These are phyloP conservation scores for Hirsutella thompsonii DNA, from an alignment of 2,329 filamentous ascomycete species.

Conservation along the genomic window DNA sequence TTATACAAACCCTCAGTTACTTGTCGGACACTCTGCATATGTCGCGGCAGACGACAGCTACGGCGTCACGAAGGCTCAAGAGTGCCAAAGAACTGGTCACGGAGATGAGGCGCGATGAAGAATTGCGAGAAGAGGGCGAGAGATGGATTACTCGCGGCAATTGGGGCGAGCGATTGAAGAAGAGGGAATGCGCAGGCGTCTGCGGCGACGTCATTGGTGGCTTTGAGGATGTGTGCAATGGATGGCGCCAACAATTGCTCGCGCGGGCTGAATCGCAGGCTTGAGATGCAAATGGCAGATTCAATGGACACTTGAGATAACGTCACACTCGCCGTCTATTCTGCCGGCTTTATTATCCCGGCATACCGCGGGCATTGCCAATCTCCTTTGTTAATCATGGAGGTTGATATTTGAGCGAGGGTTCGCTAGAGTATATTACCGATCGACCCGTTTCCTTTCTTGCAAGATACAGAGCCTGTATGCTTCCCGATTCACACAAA, in stretches of 20 bases:
- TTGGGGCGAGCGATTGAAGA: conserved; percentile 66
- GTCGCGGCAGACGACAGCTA: conserved; percentile 75
- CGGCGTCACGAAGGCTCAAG: conserved; percentile 66
- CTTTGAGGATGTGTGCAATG: conserved; percentile 81
- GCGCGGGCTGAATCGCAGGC: conserved; percentile 44
- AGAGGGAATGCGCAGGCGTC: conserved; percentile 69
- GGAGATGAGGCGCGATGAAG: conserved; percentile 74
- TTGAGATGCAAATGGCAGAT: conserved; percentile 7
- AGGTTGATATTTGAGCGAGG: too few relatives aligned
- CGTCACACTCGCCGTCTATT: not conserved
- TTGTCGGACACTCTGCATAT: conserved; percentile 89
- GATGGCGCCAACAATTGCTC: conserved; percentile 66
- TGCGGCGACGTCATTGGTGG: conserved; percentile 83
- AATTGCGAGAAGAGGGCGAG: conserved; percentile 70
- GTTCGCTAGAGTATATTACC: not conserved
- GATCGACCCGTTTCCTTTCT: not conserved
- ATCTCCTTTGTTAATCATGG: too few relatives aligned
- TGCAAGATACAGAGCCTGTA: too few relatives aligned
- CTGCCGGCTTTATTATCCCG: not conserved
- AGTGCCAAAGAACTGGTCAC: conserved; percentile 75
- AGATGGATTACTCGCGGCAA: conserved; percentile 69
- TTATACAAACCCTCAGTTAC: conserved; percentile 70
- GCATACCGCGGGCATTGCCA: too few relatives aligned
- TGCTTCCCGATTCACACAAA: too few relatives aligned
- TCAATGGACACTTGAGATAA: not conserved